Conservation (phyloP, 179 eudicot species). For the Spinacia oleracea region DNA sequence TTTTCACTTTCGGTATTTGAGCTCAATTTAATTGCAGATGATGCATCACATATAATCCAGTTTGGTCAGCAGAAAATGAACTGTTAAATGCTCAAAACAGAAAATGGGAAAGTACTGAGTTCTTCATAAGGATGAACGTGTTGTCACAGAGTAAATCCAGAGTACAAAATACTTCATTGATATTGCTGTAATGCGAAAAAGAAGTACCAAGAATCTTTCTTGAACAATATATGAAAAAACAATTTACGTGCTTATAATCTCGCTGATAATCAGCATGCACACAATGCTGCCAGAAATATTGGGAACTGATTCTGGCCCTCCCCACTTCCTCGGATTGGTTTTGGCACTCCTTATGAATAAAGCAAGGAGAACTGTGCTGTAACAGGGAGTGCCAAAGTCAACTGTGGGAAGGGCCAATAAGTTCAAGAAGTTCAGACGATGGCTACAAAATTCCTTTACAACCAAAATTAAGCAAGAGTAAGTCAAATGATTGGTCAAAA, state of each 20-base stretch:
- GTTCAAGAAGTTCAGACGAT: neutral
- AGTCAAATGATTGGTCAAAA: neutral
- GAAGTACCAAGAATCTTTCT: neutral
- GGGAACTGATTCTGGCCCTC: too few species aligned
- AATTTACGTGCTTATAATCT: too few species aligned
- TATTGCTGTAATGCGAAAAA: too few species aligned
- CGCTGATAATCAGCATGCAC: too few species aligned
- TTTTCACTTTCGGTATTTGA: too few species aligned
- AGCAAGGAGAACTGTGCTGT: too few species aligned
- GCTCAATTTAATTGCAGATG: neutral
- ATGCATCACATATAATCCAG: neutral
- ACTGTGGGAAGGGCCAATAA: neutral
- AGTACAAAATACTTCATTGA: too few species aligned
- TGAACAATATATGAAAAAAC: neutral
- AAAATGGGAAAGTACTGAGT: neutral
- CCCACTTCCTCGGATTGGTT: too few species aligned
- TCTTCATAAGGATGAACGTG: neutral
- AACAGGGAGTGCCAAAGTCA: too few species aligned
- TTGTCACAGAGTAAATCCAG: too few species aligned
- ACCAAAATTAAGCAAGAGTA: neutral
- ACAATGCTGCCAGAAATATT: too few species aligned
- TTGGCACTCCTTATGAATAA: too few species aligned
- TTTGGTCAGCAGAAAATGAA: neutral
- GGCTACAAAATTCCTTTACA: neutral
- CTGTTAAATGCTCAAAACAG: neutral